Evolutionary conservation across 768 basidiomycete species (phyloP), one percentile per base, ranked within the genome.

Genomic region (Chlorophyllum brunneum): DNA sequence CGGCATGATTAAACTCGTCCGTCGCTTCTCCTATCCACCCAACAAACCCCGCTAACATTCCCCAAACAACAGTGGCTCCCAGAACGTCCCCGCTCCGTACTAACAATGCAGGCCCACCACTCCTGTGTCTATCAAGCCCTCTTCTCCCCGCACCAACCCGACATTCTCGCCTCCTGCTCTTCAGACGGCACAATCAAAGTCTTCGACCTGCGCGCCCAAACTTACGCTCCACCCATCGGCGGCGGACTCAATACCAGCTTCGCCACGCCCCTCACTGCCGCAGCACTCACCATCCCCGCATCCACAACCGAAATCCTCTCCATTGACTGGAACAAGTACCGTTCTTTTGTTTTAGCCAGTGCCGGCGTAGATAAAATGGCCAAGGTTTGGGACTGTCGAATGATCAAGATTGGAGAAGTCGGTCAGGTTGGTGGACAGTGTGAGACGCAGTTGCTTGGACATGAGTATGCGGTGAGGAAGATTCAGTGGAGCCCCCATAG

Each of bases 281-380:
- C 89, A 2, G 85, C 78, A 10, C 75, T 92, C 55, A 92, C 89
- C 9, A 68, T 92, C 5, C 89, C 90, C 18, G 90, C 87, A 0
- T 86, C 88, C 4, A 76, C 78, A 1, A 83, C 81, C 6, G 93
- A 95, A 66, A 71, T 95, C 9, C 80, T 95, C 20, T 76, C 86
- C 3, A 65, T 94, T 27, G 93, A 95, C 58, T 95, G 92, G 91
- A 95, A 95, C 67, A 95, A 95, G 65, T 95, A 95, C 64, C 80
- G 81, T 2, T 87, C 88, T 5, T 81, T 83, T 60, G 67, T 84
- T 9, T 71, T 95, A 50, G 92, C 90, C 1, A 89, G 82, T 56
- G 85, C 77, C 1, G 86, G 87, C 26, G 88, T 93, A 24, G 92
- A 95, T 67, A 87, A 85, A 64, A 61, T 74, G 10, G 74, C 85